These are phyloP conservation scores for Juglanconis oblonga DNA, from an alignment of 2,329 filamentous ascomycete species.

Conservation along the genomic window DNA sequence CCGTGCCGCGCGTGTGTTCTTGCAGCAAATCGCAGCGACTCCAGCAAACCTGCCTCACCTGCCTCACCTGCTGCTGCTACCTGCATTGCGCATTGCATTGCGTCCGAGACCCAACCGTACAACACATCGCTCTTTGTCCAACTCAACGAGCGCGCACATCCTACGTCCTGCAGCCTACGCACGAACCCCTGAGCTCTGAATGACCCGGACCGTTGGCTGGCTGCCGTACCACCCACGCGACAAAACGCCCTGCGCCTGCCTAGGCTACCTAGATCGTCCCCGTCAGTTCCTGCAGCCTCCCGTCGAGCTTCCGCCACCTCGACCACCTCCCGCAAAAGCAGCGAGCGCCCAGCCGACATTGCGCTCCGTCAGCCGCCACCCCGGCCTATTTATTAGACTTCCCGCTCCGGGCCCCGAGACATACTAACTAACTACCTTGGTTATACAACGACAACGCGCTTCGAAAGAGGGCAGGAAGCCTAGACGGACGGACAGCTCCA, in stretches of 20 bases:
- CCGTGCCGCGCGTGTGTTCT: too few relatives aligned
- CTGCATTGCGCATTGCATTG: constrained; percentile 5
- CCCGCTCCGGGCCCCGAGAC: neutral
- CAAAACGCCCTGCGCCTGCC: constrained; percentile 7
- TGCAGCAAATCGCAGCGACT: neutral
- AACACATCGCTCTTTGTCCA: constrained; percentile 15
- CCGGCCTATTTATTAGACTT: neutral
- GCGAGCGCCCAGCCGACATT: neutral
- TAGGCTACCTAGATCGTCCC: neutral
- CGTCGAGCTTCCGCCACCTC: constrained; percentile 6
- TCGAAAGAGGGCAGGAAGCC: neutral
- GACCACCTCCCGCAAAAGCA: constrained; percentile 13
- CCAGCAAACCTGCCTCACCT: neutral
- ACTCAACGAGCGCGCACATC: constrained; percentile 2
- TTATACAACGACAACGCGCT: constrained; percentile 2
- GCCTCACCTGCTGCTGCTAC: neutral
- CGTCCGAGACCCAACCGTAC: neutral
- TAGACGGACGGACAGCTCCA: neutral
- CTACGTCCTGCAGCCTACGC: constrained; percentile 10
- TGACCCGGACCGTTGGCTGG: neutral
- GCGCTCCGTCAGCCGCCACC: neutral
- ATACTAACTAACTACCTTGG: neutral
- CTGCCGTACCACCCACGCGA: constrained; percentile 13
- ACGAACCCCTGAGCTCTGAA: neutral
- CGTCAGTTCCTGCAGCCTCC: constrained; percentile 11